Conservation (phyloP, 1,284 basidiomycete species). For the Microbotryum lychnidis-dioicae region DNA sequence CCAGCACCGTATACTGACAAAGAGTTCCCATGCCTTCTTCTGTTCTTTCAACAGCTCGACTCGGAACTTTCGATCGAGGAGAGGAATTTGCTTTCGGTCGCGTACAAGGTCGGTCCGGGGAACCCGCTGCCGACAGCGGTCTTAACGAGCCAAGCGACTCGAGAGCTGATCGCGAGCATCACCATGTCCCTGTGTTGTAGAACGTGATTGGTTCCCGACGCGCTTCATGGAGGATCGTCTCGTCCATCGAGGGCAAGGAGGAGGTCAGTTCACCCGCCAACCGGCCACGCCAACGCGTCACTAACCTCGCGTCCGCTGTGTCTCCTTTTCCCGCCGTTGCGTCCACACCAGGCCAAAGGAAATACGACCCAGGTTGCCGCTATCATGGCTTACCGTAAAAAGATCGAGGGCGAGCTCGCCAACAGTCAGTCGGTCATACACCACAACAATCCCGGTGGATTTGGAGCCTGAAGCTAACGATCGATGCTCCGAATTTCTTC, state of each 20-base stretch:
- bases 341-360: conserved; percentile 32
- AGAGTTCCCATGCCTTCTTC: background rate
- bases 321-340: background rate
- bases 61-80: conserved; percentile 46
- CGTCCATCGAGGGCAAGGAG: conserved; percentile 48
- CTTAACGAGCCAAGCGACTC: background rate
- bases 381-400: conserved; percentile 40
- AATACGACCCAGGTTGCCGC: conserved; percentile 35
- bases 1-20: background rate
- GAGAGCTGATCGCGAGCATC: background rate
- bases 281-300: background rate
- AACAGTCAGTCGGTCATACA: conserved; percentile 20
- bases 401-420: conserved; percentile 37
- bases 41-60: conserved; percentile 27
- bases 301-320: background rate
- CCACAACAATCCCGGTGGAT: background rate
- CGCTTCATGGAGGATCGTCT: conserved; percentile 47
- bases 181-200: background rate
- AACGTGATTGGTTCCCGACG: conserved; percentile 45
- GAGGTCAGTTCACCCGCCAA: conserved; percentile 31
- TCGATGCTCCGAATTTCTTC: no score
- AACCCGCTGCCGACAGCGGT: background rate
- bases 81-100: conserved; percentile 47
- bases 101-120: conserved; percentile 43
- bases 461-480: conserved; percentile 4